Evolutionary conservation across 345 rosid genomes (phyloP).

Genomic region (Iberis pinnata): DNA sequence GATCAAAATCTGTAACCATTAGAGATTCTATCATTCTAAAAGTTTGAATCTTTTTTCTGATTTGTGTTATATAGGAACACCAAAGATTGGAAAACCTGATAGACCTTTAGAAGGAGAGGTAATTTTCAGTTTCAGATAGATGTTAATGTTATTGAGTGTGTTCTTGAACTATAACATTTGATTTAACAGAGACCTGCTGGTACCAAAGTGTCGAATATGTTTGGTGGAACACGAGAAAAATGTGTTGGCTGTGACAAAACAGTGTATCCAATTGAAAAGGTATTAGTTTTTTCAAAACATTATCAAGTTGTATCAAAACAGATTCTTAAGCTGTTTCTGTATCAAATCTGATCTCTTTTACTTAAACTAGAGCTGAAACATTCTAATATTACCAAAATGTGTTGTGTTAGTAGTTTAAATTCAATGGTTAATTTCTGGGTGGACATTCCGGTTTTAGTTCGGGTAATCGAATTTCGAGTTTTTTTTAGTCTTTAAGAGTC

Average conservation of each 20-base stretch:
- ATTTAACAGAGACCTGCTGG: slow-evolving; percentile 60
- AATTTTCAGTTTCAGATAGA: slow-evolving; percentile 18
- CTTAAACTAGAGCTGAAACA: neutral
- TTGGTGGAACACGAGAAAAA: slow-evolving; percentile 89
- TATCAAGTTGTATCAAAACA: no score
- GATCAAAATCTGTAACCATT: neutral
- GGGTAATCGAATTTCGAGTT: no score
- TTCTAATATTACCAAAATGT: neutral
- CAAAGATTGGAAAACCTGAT: slow-evolving; percentile 77
- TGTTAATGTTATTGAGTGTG: slow-evolving; percentile 3
- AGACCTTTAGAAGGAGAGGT: slow-evolving; percentile 76
- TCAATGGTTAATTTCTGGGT: neutral
- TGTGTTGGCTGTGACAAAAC: slow-evolving; percentile 82
- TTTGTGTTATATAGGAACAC: slow-evolving; percentile 48
- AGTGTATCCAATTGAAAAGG: slow-evolving; percentile 93
- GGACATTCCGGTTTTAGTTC: no score
- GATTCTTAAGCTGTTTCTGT: no score
- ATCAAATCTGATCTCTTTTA: neutral
- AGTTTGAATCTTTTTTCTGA: slow-evolving; percentile 12
- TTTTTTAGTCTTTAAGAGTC: no score
- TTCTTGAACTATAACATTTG: slow-evolving; percentile 12
- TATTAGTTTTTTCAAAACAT: no score
- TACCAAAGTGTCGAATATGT: slow-evolving; percentile 76
- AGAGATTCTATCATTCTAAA: neutral
- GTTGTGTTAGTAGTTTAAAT: neutral